Evolutionary conservation across 768 basidiomycete species (phyloP), one percentile per base, ranked within the genome.

Genomic region (Cyclocybe cylindracea): DNA sequence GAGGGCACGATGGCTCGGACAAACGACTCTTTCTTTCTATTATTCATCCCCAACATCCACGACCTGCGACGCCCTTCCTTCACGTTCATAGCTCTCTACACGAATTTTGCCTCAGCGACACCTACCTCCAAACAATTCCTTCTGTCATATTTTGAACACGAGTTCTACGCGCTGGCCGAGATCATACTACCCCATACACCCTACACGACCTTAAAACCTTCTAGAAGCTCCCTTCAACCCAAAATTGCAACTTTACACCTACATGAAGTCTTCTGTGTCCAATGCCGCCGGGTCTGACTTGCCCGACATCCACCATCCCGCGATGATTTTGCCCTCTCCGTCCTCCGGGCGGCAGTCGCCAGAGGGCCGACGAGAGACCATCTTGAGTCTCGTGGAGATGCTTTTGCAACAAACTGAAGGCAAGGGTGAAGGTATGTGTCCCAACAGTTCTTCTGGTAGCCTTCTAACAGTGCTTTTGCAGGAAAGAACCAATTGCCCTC

Each of bases 371-470:
- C 70, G 74, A 39, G 75, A 78, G 54, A 79, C 76, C 1, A 79
- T 81, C 35, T 60, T 79, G 51, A 80, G 69, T 60, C 61, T 81
- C 55, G 78, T 81, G 35, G 77, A 80, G 51, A 75, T 81, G 70
- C 67, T 81, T 29, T 61, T 80, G 43, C 66, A 75, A 49, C 61
- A 75, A 47, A 64, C 65, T 32, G 72, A 68, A 9, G 64, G 62
- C 35, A 56, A 60, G 9, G 64, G 64, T 33, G 60, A 59, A 54
- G 62, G 74, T 76, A 55, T 45, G 69, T 64, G 34, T 13, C 11
- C 38, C 10, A 13, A 5, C 35, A 36, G 29, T 16, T 37, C 51
- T 10, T 8, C 34, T 24, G 50, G 19, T 31, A 4, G 37, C 6
- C 10, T 51, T 11, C 13, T 24, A 32, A 44, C n/a, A 50, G 32